These are phyloP conservation scores for Camellia japonica DNA, from an alignment of 148 eudicot genomes.

Conservation along the genomic window DNA sequence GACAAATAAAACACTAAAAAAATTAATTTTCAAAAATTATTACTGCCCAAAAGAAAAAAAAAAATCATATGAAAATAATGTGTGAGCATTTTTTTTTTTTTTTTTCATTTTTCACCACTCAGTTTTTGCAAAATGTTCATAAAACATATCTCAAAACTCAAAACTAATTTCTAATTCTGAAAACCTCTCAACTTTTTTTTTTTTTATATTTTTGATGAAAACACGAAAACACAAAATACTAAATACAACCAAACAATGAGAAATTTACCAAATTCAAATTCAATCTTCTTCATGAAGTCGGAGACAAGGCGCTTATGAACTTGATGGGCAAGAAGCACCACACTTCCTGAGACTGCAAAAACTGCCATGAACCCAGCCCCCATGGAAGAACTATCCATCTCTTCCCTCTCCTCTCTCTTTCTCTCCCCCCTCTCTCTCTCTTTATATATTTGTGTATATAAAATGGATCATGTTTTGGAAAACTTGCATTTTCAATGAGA, in stretches of 20 bases:
- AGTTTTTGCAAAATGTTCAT: too few species aligned
- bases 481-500: not conserved
- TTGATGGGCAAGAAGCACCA: constrained; percentile 62
- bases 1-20: too few species aligned
- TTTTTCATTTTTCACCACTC: too few species aligned
- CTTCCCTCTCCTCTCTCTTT: not conserved
- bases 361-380: constrained; percentile 65
- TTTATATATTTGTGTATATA: not conserved
- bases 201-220: not conserved
- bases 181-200: too few species aligned
- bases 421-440: constrained; percentile 6
- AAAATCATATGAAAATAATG: too few species aligned
- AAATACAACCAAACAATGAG: not conserved
- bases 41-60: too few species aligned
- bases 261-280: constrained; percentile 54
- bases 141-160: too few species aligned
- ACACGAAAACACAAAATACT: not conserved
- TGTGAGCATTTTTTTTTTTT: too few species aligned
- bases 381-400: constrained; percentile 58
- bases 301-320: constrained; percentile 70
- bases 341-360: constrained; percentile 77
- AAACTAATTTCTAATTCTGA: too few species aligned
- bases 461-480: constrained; percentile 7
- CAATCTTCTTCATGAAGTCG: constrained; percentile 70
- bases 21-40: too few species aligned